Conservation (phyloP, 2,329 filamentous ascomycete genomes). For the Diaporthe nobilis region DNA sequence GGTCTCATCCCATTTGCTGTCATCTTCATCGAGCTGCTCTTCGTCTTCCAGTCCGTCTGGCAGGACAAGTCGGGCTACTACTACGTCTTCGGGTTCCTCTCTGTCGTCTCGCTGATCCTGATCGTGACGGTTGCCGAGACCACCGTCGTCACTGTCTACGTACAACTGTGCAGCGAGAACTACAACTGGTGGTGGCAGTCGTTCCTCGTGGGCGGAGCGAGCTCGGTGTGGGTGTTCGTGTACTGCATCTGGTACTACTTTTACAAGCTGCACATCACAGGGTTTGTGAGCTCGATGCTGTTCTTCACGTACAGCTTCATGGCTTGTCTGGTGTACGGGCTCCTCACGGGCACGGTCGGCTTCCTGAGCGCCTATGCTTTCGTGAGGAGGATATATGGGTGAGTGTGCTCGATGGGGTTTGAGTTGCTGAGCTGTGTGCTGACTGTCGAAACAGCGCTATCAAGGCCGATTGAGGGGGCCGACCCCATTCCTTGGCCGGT, state of each 20-base stretch:
- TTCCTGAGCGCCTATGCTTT: conserved; percentile 89
- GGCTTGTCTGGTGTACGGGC: conserved; percentile 84
- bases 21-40: conserved; percentile 88
- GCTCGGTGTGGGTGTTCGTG: conserved; percentile 83
- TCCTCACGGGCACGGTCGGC: conserved; percentile 86
- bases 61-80: conserved; percentile 94
- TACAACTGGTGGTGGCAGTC: conserved; percentile 96
- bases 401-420: conserved; percentile 50
- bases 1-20: conserved; percentile 88
- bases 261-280: conserved; percentile 83
- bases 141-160: conserved; percentile 86
- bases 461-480: conserved; percentile 60
- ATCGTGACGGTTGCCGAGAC: conserved; percentile 85
- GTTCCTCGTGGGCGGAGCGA: conserved; percentile 83
- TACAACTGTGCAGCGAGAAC: conserved; percentile 87
- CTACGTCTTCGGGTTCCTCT: conserved; percentile 90
- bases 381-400: conserved; percentile 86
- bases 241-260: conserved; percentile 90
- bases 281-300: conserved; percentile 82
- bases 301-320: conserved; percentile 91
- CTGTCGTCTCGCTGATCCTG: conserved; percentile 79
- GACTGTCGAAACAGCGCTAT: conserved; percentile 58
- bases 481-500: no score
- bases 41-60: conserved; percentile 90
- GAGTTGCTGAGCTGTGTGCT: conserved; percentile 31